Evolutionary conservation across 2,329 filamentous ascomycete genomes (phyloP).

Genomic region (Teratosphaeria viscida): DNA sequence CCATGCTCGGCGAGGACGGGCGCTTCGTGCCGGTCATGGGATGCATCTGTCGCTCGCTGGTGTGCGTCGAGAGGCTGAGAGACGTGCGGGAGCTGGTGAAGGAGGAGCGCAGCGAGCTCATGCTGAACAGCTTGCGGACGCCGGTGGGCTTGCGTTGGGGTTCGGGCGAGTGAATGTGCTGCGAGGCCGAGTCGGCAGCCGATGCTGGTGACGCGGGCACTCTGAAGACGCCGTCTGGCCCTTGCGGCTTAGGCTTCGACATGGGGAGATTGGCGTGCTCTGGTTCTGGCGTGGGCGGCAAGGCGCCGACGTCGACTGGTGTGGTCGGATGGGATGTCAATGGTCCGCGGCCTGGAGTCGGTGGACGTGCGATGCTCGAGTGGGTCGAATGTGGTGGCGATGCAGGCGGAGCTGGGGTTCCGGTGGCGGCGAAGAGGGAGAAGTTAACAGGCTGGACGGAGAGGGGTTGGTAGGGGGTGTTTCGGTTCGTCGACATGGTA

Average conservation of each 20-base stretch:
- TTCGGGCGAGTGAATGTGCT: neutral
- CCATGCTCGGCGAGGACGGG: constrained; percentile 13
- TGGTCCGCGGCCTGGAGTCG: constrained; percentile 23
- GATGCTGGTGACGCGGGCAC: constrained; percentile 7
- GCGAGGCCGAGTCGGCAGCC: constrained; percentile 3
- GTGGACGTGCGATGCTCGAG: constrained; percentile 13
- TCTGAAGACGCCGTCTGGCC: constrained; percentile 11
- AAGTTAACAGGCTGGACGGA: constrained; percentile 15
- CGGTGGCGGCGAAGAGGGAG: constrained; percentile 17
- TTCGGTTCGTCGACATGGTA: neutral
- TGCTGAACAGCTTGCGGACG: constrained; percentile 23
- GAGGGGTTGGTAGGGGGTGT: constrained; percentile 10
- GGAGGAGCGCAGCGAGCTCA: constrained; percentile 24
- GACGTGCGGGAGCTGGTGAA: constrained; percentile 27
- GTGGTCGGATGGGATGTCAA: constrained; percentile 25
- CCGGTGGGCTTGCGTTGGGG: constrained; percentile 12
- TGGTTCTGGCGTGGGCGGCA: constrained; percentile 16
- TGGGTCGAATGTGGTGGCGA: constrained; percentile 13
- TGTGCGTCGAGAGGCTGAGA: constrained; percentile 16
- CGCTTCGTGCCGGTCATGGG: constrained; percentile 7
- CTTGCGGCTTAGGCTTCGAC: constrained; percentile 12
- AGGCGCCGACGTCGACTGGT: constrained; percentile 13
- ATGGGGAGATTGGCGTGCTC: constrained; percentile 7
- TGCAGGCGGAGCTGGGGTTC: constrained; percentile 16
- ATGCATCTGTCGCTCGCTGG: constrained; percentile 2